Evolutionary conservation across 1,139 yeast species (phyloP), one percentile per base, ranked within the genome.

Genomic region (Protomyces gravidus): DNA sequence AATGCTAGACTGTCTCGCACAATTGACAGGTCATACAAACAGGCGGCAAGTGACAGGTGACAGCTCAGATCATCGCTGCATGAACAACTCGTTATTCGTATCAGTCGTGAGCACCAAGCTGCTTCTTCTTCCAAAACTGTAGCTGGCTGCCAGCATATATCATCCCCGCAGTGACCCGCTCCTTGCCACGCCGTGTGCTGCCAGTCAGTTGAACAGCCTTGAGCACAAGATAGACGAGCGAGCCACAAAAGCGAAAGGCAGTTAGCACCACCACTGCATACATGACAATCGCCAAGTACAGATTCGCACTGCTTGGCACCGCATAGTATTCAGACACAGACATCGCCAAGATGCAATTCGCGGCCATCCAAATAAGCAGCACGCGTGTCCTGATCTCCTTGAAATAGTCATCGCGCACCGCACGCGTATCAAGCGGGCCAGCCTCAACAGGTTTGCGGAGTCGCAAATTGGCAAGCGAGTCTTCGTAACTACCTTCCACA

Each of bases 341-440:
- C 57, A 52, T 52, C 50, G 46, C 46, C 27, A 52, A 26, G 6
- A 40, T 42, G 19, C 32, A 30, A 25, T 52, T 52, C 50, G 49
- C 21, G 11, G 89, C 76, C 80, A 92, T 80, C 98, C 98, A 92
- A 6, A 83, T 74, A 68, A 90, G 80, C n/a, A 92, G 97, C 50
- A 92, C 96, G 65, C 92, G 80, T 0, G 97, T 88, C 75, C 98
- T 82, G 30, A 92, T 88, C 71, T 89, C 96, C 69, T 95, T 83
- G 68, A 94, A 95, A 71, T 92, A 90, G 71, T 92, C 98, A 68
- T 88, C 95, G 32, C 46, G 57, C 7, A 45, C 23, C 26, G 32
- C 28, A 7, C 42, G n/a, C 17, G 28, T 25, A 23, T 55, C 59
- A 15, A 21, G 51, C 5, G 25, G 47, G 2, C 47, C 33, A 7